Evolutionary conservation across 2,329 filamentous ascomycete genomes (phyloP).

Genomic region (Sporothrix brasiliensis): DNA sequence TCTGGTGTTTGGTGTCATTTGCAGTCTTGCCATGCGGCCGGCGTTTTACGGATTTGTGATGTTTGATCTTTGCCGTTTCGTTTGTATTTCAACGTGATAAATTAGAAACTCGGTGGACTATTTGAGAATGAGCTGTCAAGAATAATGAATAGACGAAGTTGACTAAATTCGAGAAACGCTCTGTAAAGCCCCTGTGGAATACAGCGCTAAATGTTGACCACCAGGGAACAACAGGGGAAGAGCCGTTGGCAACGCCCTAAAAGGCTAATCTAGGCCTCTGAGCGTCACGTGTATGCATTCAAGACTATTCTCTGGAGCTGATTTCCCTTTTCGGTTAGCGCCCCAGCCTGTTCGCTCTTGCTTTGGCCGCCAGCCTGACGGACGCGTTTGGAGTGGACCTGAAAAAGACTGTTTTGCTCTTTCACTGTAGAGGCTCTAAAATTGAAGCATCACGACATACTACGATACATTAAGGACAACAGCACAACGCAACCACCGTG

Average conservation of each 20-base stretch:
- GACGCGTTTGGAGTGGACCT: constrained; percentile 33
- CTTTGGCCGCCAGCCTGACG: constrained; percentile 22
- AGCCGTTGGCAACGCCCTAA: background rate
- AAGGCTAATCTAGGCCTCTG: background rate
- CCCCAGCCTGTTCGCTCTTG: background rate
- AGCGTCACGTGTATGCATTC: background rate
- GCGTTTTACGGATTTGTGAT: constrained; percentile 25
- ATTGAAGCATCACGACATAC: constrained; percentile 18
- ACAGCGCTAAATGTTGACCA: background rate
- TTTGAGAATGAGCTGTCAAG: constrained; percentile 17
- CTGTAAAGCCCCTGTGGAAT: too few species aligned
- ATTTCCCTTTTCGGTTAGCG: constrained; percentile 32
- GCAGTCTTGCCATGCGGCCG: constrained; percentile 11
- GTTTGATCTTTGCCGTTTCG: constrained; percentile 12
- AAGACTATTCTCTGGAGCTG: constrained; percentile 27
- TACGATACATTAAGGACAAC: background rate
- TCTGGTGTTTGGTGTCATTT: constrained; percentile 24
- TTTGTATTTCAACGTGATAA: constrained; percentile 1
- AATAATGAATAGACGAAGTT: constrained; percentile 29
- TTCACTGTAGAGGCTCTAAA: constrained; percentile 24
- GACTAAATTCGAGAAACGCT: background rate
- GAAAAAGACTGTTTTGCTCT: constrained; percentile 25
- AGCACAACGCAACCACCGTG: constrained; percentile 1
- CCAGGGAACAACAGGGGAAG: background rate
- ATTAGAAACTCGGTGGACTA: constrained; percentile 1